A percentile compares a stretch with the other conserved stretches of the same genome.
phyloP scores from a whole-genome alignment of 2,329 filamentous ascomycete species.

The Fusarium austroafricanum region DNA sequence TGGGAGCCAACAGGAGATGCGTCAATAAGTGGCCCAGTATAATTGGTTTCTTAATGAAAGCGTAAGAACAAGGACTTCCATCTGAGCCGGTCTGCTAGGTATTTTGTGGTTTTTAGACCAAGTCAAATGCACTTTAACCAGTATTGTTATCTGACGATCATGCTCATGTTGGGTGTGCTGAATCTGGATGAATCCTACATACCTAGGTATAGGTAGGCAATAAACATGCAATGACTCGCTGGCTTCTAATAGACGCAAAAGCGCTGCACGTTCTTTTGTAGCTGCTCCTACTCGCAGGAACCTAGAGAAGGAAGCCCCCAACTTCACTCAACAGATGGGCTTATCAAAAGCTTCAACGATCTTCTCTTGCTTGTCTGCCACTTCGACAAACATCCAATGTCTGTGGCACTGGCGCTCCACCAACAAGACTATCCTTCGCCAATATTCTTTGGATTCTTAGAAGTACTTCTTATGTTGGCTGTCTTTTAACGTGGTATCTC shows the following conservation, averaged over 20 bases:
- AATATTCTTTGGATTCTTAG: neutral
- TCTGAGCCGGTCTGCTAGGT: neutral
- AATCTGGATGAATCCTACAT: neutral
- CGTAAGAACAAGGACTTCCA: neutral
- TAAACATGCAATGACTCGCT: neutral
- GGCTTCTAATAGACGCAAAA: neutral
- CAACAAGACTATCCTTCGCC: neutral
- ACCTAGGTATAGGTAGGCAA: too few relatives aligned
- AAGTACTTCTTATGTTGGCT: neutral
- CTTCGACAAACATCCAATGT: neutral
- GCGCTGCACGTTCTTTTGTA: neutral
- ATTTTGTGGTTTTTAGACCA: neutral
- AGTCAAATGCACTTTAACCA: neutral
- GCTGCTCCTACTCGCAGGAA: neutral
- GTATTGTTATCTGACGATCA: neutral
- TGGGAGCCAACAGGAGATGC: too few relatives aligned
- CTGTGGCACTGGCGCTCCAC: neutral
- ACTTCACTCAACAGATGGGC: neutral
- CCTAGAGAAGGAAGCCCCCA: neutral
- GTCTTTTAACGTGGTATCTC: neutral
- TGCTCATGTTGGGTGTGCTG: neutral
- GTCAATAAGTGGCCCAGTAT: too few relatives aligned
- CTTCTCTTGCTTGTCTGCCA: neutral
- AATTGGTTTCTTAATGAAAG: too few relatives aligned
- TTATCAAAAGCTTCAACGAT: neutral